Conservation (phyloP, 768 basidiomycete species). For the Amanita molliuscula region DNA sequence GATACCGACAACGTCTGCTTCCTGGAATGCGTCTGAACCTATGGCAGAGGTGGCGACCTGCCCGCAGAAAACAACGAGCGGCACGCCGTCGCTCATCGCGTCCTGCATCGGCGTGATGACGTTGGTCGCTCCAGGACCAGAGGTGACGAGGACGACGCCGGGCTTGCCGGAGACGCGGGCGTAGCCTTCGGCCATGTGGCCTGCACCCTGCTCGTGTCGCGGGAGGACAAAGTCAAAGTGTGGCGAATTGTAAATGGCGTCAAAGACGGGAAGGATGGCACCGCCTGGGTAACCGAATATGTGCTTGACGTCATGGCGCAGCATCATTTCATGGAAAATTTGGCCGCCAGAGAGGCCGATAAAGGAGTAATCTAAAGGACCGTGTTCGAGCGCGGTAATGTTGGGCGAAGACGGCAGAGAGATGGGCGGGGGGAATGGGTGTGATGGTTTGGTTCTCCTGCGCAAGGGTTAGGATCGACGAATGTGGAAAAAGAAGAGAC, state of each 20-base stretch:
- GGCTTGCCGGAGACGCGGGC: slow-evolving; percentile 96
- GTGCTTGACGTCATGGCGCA: slow-evolving; percentile 90
- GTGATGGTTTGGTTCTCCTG: slow-evolving; percentile 58
- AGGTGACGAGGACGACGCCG: slow-evolving; percentile 96
- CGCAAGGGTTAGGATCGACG: slow-evolving; percentile 1
- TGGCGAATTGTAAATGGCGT: slow-evolving; percentile 94
- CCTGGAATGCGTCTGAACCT: slow-evolving; percentile 98
- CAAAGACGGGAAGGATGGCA: slow-evolving; percentile 98
- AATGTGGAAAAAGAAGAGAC: slow-evolving; percentile 13
- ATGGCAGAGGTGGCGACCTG: slow-evolving; percentile 99
- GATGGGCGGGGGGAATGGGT: slow-evolving; percentile 33
- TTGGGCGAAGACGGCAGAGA: slow-evolving; percentile 16
- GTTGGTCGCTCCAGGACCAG: slow-evolving; percentile 96
- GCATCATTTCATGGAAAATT: slow-evolving; percentile 99
- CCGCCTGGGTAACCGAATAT: slow-evolving; percentile 98
- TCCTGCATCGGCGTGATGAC: slow-evolving; percentile 98
- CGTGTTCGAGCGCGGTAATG: slow-evolving; percentile 27
- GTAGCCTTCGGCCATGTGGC: slow-evolving; percentile 99
- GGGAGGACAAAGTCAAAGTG: slow-evolving; percentile 95
- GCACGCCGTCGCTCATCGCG: slow-evolving; percentile 88
- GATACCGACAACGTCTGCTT: slow-evolving; percentile 95
- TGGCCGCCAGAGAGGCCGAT: slow-evolving; percentile 92
- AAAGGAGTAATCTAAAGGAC: slow-evolving; percentile 70
- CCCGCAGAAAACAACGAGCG: slow-evolving; percentile 90
- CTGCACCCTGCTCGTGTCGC: slow-evolving; percentile 95